Evolutionary conservation across 2,329 filamentous ascomycete genomes (phyloP).

Genomic region (Pestalotiopsis fici): DNA sequence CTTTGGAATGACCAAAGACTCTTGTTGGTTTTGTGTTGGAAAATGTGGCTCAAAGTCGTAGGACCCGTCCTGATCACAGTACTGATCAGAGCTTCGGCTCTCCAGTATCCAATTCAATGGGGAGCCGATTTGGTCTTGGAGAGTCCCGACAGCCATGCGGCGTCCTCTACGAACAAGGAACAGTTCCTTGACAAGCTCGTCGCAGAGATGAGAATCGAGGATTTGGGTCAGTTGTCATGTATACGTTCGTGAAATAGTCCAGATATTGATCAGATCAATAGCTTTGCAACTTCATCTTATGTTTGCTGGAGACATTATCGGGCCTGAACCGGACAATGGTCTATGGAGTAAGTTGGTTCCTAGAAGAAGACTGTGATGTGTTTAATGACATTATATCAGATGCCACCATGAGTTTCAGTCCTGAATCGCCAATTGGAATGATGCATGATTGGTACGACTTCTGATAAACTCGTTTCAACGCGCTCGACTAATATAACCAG

Average conservation of each 20-base stretch:
- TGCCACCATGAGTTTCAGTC: constrained; percentile 34
- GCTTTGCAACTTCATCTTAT: constrained; percentile 44
- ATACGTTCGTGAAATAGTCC: not conserved
- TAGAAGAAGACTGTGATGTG: not conserved
- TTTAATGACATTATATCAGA: constrained; percentile 17
- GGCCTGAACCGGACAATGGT: constrained; percentile 35
- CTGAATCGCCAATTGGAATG: constrained; percentile 38
- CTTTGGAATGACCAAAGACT: not conserved
- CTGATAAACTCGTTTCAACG: not conserved
- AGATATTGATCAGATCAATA: constrained; percentile 15
- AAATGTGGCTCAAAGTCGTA: not conserved
- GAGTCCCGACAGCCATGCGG: not conserved
- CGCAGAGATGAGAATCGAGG: constrained; percentile 33
- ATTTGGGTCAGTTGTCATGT: constrained; percentile 23
- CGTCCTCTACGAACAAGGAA: constrained; percentile 16
- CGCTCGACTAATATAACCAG: constrained; percentile 11
- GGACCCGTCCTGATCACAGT: not conserved
- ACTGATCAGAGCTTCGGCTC: not conserved
- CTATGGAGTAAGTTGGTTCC: constrained; percentile 30
- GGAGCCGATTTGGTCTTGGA: not conserved
- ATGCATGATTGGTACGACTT: constrained; percentile 39
- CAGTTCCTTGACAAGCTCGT: constrained; percentile 26
- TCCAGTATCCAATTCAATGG: not conserved
- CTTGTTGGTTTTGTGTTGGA: not conserved
- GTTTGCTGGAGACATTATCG: constrained; percentile 42